These are phyloP conservation scores for Hibiscus mutabilis DNA, from an alignment of 345 rosid species.

Conservation along the genomic window DNA sequence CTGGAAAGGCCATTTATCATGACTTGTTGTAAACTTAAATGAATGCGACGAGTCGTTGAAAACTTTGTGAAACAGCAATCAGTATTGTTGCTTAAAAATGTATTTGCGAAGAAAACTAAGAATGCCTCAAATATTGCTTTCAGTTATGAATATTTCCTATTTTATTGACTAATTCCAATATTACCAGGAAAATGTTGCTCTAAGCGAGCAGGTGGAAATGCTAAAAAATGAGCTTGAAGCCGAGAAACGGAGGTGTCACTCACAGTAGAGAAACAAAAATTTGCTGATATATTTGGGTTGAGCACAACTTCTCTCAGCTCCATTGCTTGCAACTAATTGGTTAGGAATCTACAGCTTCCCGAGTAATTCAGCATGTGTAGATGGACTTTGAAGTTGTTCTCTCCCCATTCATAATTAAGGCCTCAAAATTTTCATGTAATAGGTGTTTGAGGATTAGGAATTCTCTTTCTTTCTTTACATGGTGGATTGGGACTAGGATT, in stretches of 20 bases:
- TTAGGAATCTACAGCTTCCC: neutral
- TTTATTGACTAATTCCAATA: neutral
- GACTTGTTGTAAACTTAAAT: neutral
- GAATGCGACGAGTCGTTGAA: conserved; percentile 6
- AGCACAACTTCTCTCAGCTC: neutral
- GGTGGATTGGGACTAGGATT: neutral
- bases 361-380: neutral
- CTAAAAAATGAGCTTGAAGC: conserved; percentile 42
- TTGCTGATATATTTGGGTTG: neutral
- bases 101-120: too few relatives aligned
- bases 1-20: too few relatives aligned
- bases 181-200: conserved; percentile 49
- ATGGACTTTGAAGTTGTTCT: neutral
- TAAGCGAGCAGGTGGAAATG: conserved; percentile 37
- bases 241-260: conserved; percentile 39
- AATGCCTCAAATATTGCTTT: too few relatives aligned
- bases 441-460: neutral
- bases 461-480: neutral
- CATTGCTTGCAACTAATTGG: neutral
- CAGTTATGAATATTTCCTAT: neutral
- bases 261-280: conserved; percentile 36
- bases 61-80: neutral
- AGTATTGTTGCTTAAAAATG: neutral
- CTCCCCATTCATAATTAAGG: neutral
- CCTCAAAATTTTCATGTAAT: neutral